Conservation (phyloP, 2,329 filamentous ascomycete genomes). For the Fusarium sp. region DNA sequence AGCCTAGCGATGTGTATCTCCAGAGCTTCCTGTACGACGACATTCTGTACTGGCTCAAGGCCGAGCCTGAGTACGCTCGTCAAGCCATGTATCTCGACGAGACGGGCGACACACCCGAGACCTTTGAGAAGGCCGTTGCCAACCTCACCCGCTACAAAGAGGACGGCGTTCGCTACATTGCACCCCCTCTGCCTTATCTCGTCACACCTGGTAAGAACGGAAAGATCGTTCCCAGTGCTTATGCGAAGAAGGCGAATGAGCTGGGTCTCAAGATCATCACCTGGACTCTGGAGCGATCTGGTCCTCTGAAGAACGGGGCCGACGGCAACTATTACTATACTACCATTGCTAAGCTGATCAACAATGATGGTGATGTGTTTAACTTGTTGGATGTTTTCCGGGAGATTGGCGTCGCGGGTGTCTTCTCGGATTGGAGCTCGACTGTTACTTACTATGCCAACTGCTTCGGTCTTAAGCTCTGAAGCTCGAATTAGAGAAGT, state of each 20-base stretch:
- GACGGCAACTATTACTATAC: conserved; percentile 65
- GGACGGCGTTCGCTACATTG: conserved; percentile 69
- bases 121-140: conserved; percentile 62
- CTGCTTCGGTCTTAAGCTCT: conserved; percentile 61
- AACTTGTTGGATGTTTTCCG: conserved; percentile 71
- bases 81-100: conserved; percentile 74
- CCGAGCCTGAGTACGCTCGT: conserved; percentile 66
- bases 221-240: conserved; percentile 69
- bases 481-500: neutral
- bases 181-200: conserved; percentile 70
- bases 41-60: conserved; percentile 72
- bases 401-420: conserved; percentile 66
- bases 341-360: conserved; percentile 62
- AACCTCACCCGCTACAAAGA: conserved; percentile 64
- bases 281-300: conserved; percentile 75
- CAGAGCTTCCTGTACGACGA: conserved; percentile 74
- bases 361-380: conserved; percentile 73
- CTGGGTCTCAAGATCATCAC: conserved; percentile 72
- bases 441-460: conserved; percentile 78
- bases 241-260: conserved; percentile 67
- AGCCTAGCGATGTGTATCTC: conserved; percentile 63
- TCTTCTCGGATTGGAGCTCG: conserved; percentile 76
- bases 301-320: conserved; percentile 62
- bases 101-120: conserved; percentile 62
- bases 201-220: conserved; percentile 58